Base-by-base conservation (phyloP, 1,284 basidiomycete species). In the Sporisorium exsertum region DNA sequence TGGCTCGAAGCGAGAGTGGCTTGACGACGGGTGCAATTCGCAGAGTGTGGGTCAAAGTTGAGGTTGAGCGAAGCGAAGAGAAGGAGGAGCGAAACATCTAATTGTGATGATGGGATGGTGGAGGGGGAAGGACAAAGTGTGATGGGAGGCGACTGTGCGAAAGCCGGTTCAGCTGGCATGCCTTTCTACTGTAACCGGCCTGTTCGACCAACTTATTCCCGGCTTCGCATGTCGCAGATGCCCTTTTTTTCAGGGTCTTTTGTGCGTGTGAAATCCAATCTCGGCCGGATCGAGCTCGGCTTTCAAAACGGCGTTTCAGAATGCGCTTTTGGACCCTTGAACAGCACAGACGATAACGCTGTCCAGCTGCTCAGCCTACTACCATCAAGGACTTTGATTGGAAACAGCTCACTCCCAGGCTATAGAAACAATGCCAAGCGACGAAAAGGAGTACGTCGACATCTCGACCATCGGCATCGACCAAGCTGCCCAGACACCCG, bases 401-500 rank as follows among this genome's bases (percentile, higher is more conserved):
- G 12, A 43, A 16, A 18, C 22, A 1, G 9, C 18, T n/a, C 24
- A 12, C 8, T 15, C 13, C 3, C 8, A 35, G 8, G 13, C 3
- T 8, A 40, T 5, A 51, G 18, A 2, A 27, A 26, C 24, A n/a
- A 55, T 50, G 42, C 15, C 12, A 15, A 46, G 24, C 35, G 12
- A 22, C 18, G n/a, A 33, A 4, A 32, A 45, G 24, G 72, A 63
- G 9, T 70, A 63, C 53, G 37, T 69, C 55, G 72, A 74, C 33
- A 51, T 66, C 47, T 77, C 74, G 13, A 77, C 65, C 29, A 65
- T 77, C 49, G 74, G 74, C 42, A 55, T 77, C 46, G 59, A 64
- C 57, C 22, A 53, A 12, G 66, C 61, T 1, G 15, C 56, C 0
- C 10, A 24, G 4, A 27, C 22, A n/a, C 72, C 68, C 1, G 26